Evolutionary conservation across 2,329 filamentous ascomycete genomes (phyloP).

Genomic region (Fusarium sambucinum): DNA sequence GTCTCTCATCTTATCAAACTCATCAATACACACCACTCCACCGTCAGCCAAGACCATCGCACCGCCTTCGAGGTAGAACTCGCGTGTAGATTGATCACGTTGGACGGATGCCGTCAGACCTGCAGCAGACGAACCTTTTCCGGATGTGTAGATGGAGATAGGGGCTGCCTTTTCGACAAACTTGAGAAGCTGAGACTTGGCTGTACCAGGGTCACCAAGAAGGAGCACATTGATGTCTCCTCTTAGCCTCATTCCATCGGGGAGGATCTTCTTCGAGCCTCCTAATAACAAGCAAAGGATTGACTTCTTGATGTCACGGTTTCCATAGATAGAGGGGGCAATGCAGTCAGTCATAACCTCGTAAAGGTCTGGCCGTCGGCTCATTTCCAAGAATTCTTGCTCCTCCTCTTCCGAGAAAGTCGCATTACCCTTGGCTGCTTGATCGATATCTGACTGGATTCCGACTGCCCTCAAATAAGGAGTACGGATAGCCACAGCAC

Average conservation of each 20-base stretch:
- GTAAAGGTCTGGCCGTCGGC: conserved; percentile 91
- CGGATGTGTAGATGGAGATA: conserved; percentile 98
- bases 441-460: conserved; percentile 89
- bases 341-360: conserved; percentile 91
- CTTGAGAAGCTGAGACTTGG: conserved; percentile 96
- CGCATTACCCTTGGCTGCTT: conserved; percentile 85
- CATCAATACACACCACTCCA: conserved; percentile 97
- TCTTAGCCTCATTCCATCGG: conserved; percentile 96
- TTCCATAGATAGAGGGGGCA: conserved; percentile 97
- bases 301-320: conserved; percentile 95
- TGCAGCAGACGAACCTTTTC: conserved; percentile 96
- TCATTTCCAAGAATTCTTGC: conserved; percentile 94
- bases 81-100: conserved; percentile 87
- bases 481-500: conserved; percentile 93
- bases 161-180: conserved; percentile 97
- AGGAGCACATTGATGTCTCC: conserved; percentile 98
- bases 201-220: conserved; percentile 96
- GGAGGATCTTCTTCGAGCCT: conserved; percentile 96
- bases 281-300: conserved; percentile 94
- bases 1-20: conserved; percentile 99
- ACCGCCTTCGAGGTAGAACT: conserved; percentile 98
- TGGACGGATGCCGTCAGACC: conserved; percentile 98
- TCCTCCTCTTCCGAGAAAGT: conserved; percentile 95
- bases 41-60: conserved; percentile 98
- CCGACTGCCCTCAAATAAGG: conserved; percentile 94